These are phyloP conservation scores for Talaromyces ruber DNA, from an alignment of 495 filamentous ascomycete genomes.

Conservation along the genomic window DNA sequence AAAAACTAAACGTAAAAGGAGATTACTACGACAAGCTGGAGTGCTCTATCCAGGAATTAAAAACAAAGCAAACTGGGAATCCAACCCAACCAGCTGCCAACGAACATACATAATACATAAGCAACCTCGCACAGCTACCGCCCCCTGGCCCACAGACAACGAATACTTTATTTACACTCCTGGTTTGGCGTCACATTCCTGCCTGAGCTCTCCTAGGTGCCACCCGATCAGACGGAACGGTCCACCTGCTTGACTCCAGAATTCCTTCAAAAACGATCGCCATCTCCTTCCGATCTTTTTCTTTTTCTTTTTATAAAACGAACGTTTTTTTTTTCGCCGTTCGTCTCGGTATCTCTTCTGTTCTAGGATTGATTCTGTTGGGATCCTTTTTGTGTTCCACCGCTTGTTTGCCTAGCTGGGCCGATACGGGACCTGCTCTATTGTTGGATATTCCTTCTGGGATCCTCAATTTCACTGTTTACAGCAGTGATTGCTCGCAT, in stretches of 20 bases:
- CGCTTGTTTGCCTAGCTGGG: not conserved
- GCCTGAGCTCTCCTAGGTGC: slow-evolving; percentile 6
- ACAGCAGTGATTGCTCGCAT: not conserved
- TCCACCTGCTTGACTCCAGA: not conserved
- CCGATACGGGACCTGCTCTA: not conserved
- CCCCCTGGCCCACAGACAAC: not conserved
- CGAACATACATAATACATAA: not conserved
- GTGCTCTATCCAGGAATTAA: not conserved
- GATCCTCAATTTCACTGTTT: not conserved
- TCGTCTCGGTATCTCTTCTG: not conserved
- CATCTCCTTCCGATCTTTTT: not conserved
- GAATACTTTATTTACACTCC: not conserved
- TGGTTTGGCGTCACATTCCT: slow-evolving; percentile 7
- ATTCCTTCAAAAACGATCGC: slow-evolving; percentile 5
- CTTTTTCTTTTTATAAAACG: not conserved
- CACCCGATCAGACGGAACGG: slow-evolving; percentile 6
- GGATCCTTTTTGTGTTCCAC: not conserved
- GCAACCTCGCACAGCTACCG: not conserved
- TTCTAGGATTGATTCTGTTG: not conserved
- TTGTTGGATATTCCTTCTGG: not conserved
- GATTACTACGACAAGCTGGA: not conserved
- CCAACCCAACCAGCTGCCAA: not conserved
- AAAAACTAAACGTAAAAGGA: not conserved
- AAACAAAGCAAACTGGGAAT: not conserved
- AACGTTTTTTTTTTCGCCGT: not conserved